Base-by-base conservation (phyloP, 331 rosid species). In the Malus hybrid region DNA sequence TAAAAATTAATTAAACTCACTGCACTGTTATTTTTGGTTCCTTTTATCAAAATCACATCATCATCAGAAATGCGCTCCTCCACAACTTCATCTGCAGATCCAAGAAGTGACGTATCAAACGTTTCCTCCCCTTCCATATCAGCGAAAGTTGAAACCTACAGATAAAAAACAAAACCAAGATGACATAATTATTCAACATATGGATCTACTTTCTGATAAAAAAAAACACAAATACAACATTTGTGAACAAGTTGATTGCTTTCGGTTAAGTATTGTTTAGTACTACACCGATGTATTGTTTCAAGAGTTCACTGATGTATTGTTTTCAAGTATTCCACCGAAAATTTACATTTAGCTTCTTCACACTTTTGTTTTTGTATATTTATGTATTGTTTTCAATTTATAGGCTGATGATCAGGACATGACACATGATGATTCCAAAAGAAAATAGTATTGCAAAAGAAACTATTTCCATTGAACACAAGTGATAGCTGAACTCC, bases 101-200 rank as follows among this genome's bases (percentile, higher is more conserved):
- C 99, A 81, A 94, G 96, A 87, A 94, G 74, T 12, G 99, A 87
- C 59, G 99, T 70, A 60, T 94, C 99, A 76, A 94, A 94, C 19
- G 99, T 92, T 87, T 94, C 99, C 80, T 94, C 99, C 56, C 99
- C 99, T 84, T 94, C 99, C 97, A 94, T 94, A 77, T 94, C 99
- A 84, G 97, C 99, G 81, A 94, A 94, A 71, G 97, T 94, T 29
- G 99, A 94, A 78, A 94, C 93, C 99, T 92, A 81, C 52, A 73
- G 33, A 14, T 76, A 20, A 73, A 83, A 83, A 28, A 28, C 29
- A 55, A 79, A 56, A 69, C 64, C 34, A 29, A 24, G 15, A 65
- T 55, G 32, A 42, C 52, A 69, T 22, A 61, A 39, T 11, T 10
- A 6, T 12, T 10, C 32, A 14, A 39, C 66, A 27, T 12, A 6